phyloP scores from a whole-genome alignment of 352 stramenopile species.

The Pythium chondricola region DNA sequence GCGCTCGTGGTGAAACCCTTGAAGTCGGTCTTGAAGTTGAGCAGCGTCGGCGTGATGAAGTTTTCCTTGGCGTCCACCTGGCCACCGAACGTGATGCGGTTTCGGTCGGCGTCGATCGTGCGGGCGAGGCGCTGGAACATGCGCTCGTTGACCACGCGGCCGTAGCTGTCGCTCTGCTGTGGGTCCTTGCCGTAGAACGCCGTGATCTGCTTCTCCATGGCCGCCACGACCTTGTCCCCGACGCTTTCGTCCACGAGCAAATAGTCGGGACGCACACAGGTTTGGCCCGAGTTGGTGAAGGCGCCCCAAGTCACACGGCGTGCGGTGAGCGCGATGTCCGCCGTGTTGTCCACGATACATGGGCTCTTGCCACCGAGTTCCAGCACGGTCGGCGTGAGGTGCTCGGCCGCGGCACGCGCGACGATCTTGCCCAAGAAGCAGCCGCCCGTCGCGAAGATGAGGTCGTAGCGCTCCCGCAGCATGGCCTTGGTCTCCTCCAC shows the following conservation, averaged over 20 bases:
- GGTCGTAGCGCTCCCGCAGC: constrained; percentile 68
- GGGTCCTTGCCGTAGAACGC: constrained; percentile 51
- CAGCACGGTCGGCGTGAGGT: constrained; percentile 92
- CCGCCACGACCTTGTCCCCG: constrained; percentile 46
- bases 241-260: constrained; percentile 84
- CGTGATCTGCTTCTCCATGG: constrained; percentile 27
- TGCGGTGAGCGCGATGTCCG: constrained; percentile 49
- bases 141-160: constrained; percentile 68
- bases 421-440: constrained; percentile 87
- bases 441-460: constrained; percentile 81
- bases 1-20: constrained; percentile 38
- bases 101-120: constrained; percentile 25
- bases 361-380: constrained; percentile 94
- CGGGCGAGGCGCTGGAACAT: constrained; percentile 42
- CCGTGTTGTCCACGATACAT: constrained; percentile 70
- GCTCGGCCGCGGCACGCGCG: constrained; percentile 85
- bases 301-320: constrained; percentile 83
- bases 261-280: constrained; percentile 93
- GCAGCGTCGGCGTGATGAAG: constrained; percentile 83
- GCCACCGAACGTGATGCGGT: constrained; percentile 52
- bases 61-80: constrained; percentile 58
- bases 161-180: constrained; percentile 38
- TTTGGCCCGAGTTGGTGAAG: constrained; percentile 91
- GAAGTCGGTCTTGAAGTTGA: constrained; percentile 74
- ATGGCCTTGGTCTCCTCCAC: constrained; percentile 79